Evolutionary conservation across 2,329 filamentous ascomycete species (phyloP), one percentile per base, ranked within the genome.

Genomic region (Cryphonectria parasitica): DNA sequence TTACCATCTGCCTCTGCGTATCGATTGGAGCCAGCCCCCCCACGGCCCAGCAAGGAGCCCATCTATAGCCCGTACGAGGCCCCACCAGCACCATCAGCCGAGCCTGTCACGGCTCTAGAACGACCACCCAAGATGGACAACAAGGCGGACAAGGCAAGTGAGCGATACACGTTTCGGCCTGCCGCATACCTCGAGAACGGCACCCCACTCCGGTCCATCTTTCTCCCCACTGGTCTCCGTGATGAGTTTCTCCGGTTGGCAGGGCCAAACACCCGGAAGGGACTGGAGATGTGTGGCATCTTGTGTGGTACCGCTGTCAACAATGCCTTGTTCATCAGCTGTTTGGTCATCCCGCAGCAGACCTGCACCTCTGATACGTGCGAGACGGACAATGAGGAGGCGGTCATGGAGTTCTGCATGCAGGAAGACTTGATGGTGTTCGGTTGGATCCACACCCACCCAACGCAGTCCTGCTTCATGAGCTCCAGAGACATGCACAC

Each of bases 391-490:
- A 96, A 98, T 74, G 94, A 97, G 79, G 88, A 88, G 41, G 89
- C 90, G 0, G 86, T 98, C 39, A 95, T 98, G 75, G 94, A 97
- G 69, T 98, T 95, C 79, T 97, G 95, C 77, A 92, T 96, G 76
- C 86, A 86, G 6, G 89, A 97, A 77, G 92, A 97, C 72, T 82
- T 98, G 49, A 88, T 97, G 80, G 90, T 97, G 67, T 86, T 97
- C 6, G 95, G 95, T 54, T 99, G 96, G 96, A 99, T 99, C 72
- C 96, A 99, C 79, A 99, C 96, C 0, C 96, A 99, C 79, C 96
- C 96, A 0, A 94, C 92, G 0, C 96, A 99, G 82, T 97, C 94
- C 0, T 99, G 96, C 80, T 99, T 99, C 79, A 97, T 99, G 93
- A 97, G 94, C 78, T 96, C 92, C 64, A 86, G 95, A 65, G 96